Evolutionary conservation across 2,329 filamentous ascomycete species (phyloP).

Genomic region (Colletotrichum sidae): DNA sequence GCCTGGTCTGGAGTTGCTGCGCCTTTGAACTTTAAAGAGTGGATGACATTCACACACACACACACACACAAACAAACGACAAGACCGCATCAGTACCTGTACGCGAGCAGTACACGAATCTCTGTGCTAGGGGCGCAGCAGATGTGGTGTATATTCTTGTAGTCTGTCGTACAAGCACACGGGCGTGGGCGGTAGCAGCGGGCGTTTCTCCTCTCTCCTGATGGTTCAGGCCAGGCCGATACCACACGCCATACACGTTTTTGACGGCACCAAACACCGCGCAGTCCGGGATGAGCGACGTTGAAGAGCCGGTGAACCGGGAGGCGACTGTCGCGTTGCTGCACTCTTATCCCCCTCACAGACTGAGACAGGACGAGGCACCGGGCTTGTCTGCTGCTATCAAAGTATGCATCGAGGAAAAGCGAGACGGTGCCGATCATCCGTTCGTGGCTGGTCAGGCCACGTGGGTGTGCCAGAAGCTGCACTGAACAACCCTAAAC

Average conservation of each 20-base stretch:
- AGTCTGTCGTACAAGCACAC: too few relatives aligned
- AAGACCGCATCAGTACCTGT: background rate
- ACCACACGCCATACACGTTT: conserved; percentile 29
- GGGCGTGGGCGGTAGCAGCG: too few relatives aligned
- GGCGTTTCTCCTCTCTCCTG: background rate
- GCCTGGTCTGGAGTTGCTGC: conserved; percentile 20
- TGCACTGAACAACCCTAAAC: conserved; percentile 32
- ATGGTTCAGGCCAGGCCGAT: conserved; percentile 13
- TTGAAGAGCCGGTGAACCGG: conserved; percentile 23
- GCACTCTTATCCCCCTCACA: background rate
- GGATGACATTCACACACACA: background rate
- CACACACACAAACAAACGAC: background rate
- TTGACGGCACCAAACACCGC: conserved; percentile 31
- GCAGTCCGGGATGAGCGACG: conserved; percentile 15
- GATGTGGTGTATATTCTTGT: too few relatives aligned
- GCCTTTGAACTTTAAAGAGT: conserved; percentile 35
- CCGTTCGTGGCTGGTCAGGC: conserved; percentile 21
- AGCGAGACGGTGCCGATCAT: background rate
- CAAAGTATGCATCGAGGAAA: too few relatives aligned
- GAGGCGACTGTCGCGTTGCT: background rate
- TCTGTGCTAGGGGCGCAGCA: too few relatives aligned
- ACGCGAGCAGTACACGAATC: too few relatives aligned
- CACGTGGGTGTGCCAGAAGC: conserved; percentile 32
- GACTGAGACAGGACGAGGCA: too few relatives aligned
- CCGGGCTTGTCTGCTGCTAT: too few relatives aligned